A percentile compares a stretch with the other conserved stretches of the same genome.
Evolutionary conservation across 1,284 basidiomycete species (phyloP).

Genomic region (Trametes versicolor): DNA sequence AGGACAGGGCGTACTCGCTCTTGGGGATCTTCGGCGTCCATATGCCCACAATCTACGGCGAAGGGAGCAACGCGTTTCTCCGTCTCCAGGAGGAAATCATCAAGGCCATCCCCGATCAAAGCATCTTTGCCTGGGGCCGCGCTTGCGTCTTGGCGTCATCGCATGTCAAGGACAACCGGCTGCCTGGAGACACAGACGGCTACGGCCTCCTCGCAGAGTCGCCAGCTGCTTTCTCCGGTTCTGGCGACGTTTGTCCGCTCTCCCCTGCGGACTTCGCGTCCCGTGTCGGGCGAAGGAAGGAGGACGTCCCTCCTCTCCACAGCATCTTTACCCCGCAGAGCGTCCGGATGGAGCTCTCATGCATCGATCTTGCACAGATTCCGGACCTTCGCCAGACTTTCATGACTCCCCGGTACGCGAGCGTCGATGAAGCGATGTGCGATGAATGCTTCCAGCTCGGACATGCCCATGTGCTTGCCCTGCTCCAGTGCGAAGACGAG

Average conservation of each 20-base stretch:
- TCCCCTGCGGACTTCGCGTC: neutral
- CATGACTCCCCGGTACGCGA: neutral
- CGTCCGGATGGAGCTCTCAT: neutral
- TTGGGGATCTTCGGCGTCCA: constrained; percentile 1
- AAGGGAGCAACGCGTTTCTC: neutral
- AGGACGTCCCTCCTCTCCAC: neutral
- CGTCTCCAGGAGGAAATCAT: constrained; percentile 4
- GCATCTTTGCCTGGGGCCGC: neutral
- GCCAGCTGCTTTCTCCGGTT: neutral
- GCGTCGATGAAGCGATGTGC: neutral
- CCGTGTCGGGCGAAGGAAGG: neutral
- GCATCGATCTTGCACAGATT: neutral
- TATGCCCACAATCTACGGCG: neutral
- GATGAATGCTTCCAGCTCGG: neutral
- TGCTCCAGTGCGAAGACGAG: neutral
- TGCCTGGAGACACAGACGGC: too few relatives aligned
- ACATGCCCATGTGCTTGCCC: neutral
- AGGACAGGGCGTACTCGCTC: neutral
- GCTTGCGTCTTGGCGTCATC: neutral
- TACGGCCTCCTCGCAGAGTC: neutral
- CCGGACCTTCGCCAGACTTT: neutral
- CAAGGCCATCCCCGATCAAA: neutral
- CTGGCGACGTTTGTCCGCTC: neutral
- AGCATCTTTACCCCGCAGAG: neutral
- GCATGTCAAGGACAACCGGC: too few relatives aligned